phyloP scores from a whole-genome alignment of 495 filamentous ascomycete genomes.

The Bacidia rubella region DNA sequence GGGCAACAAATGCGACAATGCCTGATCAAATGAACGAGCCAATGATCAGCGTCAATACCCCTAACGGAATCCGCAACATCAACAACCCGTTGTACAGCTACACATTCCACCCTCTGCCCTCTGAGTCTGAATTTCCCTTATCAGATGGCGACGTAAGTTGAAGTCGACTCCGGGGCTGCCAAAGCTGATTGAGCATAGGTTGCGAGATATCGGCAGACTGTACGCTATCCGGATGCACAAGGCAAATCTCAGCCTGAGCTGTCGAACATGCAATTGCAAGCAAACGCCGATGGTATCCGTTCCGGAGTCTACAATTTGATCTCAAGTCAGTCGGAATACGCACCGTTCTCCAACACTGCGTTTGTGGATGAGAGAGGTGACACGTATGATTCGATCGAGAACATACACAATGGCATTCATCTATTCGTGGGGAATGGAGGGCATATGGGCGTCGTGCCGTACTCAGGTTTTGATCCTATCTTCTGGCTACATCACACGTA shows the following conservation, averaged over 20 bases:
- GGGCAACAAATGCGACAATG: slow-evolving; percentile 31
- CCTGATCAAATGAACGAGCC: slow-evolving; percentile 23
- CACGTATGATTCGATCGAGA: slow-evolving; percentile 15
- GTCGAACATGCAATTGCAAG: slow-evolving; percentile 11
- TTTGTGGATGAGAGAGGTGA: slow-evolving; percentile 11
- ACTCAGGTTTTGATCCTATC: slow-evolving; percentile 59
- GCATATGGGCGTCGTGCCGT: slow-evolving; percentile 46
- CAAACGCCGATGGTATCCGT: slow-evolving; percentile 15
- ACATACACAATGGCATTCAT: slow-evolving; percentile 51
- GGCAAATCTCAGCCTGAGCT: slow-evolving; percentile 15
- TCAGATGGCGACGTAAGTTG: slow-evolving; percentile 3
- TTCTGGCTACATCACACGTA: slow-evolving; percentile 54
- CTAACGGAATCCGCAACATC: slow-evolving; percentile 19
- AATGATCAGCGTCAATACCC: slow-evolving; percentile 28
- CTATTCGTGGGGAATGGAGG: slow-evolving; percentile 39
- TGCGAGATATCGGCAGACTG: slow-evolving; percentile 9
- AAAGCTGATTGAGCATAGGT: slow-evolving; percentile 3
- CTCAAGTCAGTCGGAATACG: slow-evolving; percentile 13
- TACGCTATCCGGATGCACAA: slow-evolving; percentile 13
- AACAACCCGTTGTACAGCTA: slow-evolving; percentile 27
- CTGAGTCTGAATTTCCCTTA: slow-evolving; percentile 16
- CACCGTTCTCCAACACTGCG: slow-evolving; percentile 17
- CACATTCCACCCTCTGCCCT: slow-evolving; percentile 20
- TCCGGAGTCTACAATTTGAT: slow-evolving; percentile 14
- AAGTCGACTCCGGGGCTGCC: background rate